Base-by-base conservation (phyloP, 108 stramenopile species). In the Aureococcus anophagefferens region DNA sequence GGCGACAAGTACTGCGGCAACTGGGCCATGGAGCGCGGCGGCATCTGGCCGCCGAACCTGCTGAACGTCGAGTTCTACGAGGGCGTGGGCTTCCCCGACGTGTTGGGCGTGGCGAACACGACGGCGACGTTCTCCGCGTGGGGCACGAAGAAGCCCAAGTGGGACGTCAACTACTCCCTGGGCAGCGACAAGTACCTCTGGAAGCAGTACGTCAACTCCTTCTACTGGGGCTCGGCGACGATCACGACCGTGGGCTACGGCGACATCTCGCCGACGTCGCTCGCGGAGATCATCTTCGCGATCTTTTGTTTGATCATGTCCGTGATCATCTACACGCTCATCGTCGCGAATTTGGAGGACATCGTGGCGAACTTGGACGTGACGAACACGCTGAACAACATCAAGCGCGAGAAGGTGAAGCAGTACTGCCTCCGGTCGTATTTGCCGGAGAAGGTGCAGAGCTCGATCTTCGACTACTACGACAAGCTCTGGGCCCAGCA, bases 331-430 rank as follows among this genome's bases (percentile, higher is more conserved):
- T 87, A 83, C 73, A 79, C 84, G 13, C 33, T 85, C 17, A 70
- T 84, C 29, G 81, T 87, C 76, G 81, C 76, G 4, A 70, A 74
- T 33, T 35, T 87, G 67, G 83, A 85, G 72, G 87, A 87, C 70
- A 85, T 87, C 29, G 84, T 87, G 34, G 66, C 84, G 46, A 84
- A 87, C 69, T 69, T 85, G 46, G 87, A 87, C 63, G 83, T 87
- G 4, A 87, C 87, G 17, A 77, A 76, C 14, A 84, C 72, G 62
- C 69, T 87, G 32, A 80, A 78, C 75, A 73, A 80, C n/a, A 76
- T 73, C 29, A 82, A 83, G 73, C 66, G 65, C 9, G 83, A 87
- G 65, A 82, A 51, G n/a, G 46, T 82, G 11, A 44, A 44, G 36
- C 34, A 71, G 0, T 86, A 81, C 65, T 70, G 72, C 37, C 69